These are phyloP conservation scores for Guillardia theta DNA, from an alignment of 78 protist genomes.

Conservation along the genomic window DNA sequence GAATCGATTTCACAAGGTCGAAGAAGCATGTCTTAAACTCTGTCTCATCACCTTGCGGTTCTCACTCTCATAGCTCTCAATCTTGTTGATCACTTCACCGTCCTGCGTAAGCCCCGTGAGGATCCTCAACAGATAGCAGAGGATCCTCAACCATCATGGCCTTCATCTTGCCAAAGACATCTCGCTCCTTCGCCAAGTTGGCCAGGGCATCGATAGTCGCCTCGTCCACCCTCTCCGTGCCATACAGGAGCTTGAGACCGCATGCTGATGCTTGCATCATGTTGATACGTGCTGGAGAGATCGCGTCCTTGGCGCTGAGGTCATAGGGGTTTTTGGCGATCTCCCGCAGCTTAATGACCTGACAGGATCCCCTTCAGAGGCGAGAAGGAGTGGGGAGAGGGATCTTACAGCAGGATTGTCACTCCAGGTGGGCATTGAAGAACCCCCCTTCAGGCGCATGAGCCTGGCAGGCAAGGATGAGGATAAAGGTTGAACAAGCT, in stretches of 20 bases:
- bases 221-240: background rate
- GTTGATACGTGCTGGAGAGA: background rate
- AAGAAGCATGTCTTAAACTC: too few relatives aligned
- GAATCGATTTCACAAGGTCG: too few relatives aligned
- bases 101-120: background rate
- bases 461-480: too few relatives aligned
- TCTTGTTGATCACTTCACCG: constrained; percentile 6
- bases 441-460: background rate
- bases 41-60: background rate
- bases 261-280: background rate
- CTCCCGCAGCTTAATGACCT: constrained; percentile 10
- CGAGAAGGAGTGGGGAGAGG: background rate
- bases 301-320: background rate
- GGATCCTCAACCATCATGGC: background rate
- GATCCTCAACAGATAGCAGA: background rate
- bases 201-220: background rate
- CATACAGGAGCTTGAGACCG: constrained; percentile 1
- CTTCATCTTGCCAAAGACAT: background rate
- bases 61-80: constrained; percentile 18
- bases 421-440: background rate
- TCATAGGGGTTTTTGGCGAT: background rate
- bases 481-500: too few relatives aligned
- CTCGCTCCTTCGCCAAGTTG: background rate
- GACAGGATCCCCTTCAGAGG: background rate
- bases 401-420: background rate